These are phyloP conservation scores for Lentinula sp. DNA, from an alignment of 768 basidiomycete species.

Conservation along the genomic window DNA sequence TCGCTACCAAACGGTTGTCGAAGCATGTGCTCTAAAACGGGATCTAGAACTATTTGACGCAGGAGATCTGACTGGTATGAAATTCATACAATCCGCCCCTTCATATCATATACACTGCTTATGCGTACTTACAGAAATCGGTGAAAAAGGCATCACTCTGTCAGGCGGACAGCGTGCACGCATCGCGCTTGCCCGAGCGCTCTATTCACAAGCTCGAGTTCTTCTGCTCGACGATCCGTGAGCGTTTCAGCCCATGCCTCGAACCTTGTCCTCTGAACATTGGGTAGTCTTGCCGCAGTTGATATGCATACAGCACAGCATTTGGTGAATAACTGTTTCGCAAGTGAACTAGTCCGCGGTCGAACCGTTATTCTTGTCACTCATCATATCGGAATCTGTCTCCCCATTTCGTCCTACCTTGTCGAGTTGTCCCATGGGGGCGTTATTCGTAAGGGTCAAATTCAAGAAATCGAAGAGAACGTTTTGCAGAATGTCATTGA, in stretches of 20 bases:
- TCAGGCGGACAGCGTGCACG: constrained; percentile 72
- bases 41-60: constrained; percentile 71
- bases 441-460: constrained; percentile 44
- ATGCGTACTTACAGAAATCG: constrained; percentile 45
- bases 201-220: constrained; percentile 68
- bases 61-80: constrained; percentile 68
- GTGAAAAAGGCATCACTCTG: constrained; percentile 72
- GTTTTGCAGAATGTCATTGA: constrained; percentile 43
- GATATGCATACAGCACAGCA: constrained; percentile 76
- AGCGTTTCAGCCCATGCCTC: constrained; percentile 4
- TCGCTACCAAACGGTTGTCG: constrained; percentile 63
- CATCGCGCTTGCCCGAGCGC: constrained; percentile 70
- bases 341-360: constrained; percentile 51
- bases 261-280: background rate
- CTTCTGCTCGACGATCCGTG: constrained; percentile 72
- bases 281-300: constrained; percentile 53
- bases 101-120: background rate
- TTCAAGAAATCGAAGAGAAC: constrained; percentile 37
- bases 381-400: constrained; percentile 71
- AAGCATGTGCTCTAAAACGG: constrained; percentile 67
- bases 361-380: constrained; percentile 81
- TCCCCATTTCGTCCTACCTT: constrained; percentile 62
- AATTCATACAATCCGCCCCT: background rate
- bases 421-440: constrained; percentile 51
- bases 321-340: constrained; percentile 58